Conservation (phyloP, 345 rosid genomes). For the Gossypium raimondii region DNA sequence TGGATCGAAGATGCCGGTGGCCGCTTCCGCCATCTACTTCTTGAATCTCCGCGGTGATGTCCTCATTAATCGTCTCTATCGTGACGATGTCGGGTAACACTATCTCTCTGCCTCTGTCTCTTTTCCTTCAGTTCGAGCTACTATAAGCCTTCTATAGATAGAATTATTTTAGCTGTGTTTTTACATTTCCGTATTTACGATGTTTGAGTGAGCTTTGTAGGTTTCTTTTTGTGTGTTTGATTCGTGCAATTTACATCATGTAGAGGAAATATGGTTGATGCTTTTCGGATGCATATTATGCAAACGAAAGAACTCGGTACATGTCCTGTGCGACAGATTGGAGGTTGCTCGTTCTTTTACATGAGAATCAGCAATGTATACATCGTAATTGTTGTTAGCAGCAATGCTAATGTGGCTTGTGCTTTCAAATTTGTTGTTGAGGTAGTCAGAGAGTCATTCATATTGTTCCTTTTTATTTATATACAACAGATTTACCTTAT, state of each 20-base stretch:
- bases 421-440: constrained; percentile 98
- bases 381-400: constrained; percentile 96
- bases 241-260: background rate
- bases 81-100: constrained; percentile 92
- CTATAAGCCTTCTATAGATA: background rate
- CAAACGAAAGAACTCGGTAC: constrained; percentile 97
- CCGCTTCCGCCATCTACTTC: constrained; percentile 98
- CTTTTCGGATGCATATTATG: constrained; percentile 97
- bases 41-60: constrained; percentile 97
- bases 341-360: constrained; percentile 92
- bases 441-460: constrained; percentile 34
- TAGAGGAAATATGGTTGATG: constrained; percentile 99
- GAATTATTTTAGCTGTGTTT: background rate
- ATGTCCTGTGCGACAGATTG: constrained; percentile 97
- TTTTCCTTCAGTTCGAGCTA: background rate
- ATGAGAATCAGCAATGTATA: constrained; percentile 99
- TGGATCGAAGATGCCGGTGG: constrained; percentile 91
- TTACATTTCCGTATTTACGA: too few relatives aligned
- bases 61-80: constrained; percentile 95
- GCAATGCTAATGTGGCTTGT: constrained; percentile 98
- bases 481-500: background rate
- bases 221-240: background rate
- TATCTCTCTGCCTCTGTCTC: background rate
- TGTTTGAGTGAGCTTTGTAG: background rate
- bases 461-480: background rate